Base-by-base conservation (phyloP, 148 eudicot species). In the Suaeda aralocaspica region DNA sequence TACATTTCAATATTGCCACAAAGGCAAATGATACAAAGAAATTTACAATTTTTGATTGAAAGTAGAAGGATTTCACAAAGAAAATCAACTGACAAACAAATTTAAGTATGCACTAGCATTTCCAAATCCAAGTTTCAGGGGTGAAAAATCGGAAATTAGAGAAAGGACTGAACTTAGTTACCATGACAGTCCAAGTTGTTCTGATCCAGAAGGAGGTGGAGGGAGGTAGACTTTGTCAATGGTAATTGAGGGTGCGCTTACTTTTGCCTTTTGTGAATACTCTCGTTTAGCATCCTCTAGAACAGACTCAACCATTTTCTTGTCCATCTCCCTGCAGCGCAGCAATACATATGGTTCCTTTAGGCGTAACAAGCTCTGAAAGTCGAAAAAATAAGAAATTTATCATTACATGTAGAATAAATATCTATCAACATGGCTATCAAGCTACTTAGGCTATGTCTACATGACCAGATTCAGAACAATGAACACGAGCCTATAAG, bases 301-400 rank as follows among this genome's bases (percentile, higher is more conserved):
- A 28, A 80, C 81, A 16, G 87, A 82, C 68, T 83, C 83, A 59
- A 88, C 82, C 13, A 79, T 50, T 53, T 61, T 68, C 5, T 70
- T 71, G 62, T 90, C 96, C 44, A 81, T 75, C 82, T 90, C 85
- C 64, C 92, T 76, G 70, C 96, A 87, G 13, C 92, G 78, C 74
- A 90, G 49, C 77, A 87, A n/a, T 55, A 90, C 80, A 11, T 86
- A 68, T 34, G 82, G 89, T 66, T 90, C 96, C 77, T 84, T 86
- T 78, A 88, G 62, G 59, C 85, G 72, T 9, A 86, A 55, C 66
- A 90, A 69, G 73, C 92, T 67, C 96, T 90, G 69, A 15, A 68
- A n/a, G n/a, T n/a, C 45, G 22, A 14, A 5, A 46, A 67, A 62
- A 36, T 59, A 60, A 24, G 45, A 45, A 62, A 33, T n/a, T 15